These are phyloP conservation scores for Anthoceros angustus DNA, from an alignment of 225 moss, liverwort and hornwort species.

Conservation along the genomic window DNA sequence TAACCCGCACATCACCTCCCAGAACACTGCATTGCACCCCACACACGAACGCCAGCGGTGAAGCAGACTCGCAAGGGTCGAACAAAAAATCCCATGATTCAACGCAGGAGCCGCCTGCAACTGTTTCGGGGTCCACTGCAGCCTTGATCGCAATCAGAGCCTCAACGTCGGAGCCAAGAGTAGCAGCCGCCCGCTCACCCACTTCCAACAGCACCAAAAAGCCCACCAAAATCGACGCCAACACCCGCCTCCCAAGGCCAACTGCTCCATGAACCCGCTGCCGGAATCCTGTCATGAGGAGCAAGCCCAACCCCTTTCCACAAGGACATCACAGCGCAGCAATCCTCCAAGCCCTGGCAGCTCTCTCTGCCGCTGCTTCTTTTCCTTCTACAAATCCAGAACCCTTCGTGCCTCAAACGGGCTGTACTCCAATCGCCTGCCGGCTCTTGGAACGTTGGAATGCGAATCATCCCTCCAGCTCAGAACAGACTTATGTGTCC, in stretches of 20 bases:
- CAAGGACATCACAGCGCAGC: too few species aligned
- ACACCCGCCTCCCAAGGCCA: not conserved
- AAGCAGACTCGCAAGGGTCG: not conserved
- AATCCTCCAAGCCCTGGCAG: too few species aligned
- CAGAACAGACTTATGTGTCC: too few species aligned
- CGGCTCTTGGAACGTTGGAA: too few species aligned
- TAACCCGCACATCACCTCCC: not conserved
- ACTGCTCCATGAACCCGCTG: not conserved
- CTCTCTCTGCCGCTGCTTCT: too few species aligned
- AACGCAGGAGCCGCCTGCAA: not conserved
- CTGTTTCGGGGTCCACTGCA: not conserved
- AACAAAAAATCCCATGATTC: not conserved
- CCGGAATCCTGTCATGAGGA: not conserved
- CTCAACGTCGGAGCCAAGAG: not conserved
- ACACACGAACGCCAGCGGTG: not conserved
- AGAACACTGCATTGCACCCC: not conserved
- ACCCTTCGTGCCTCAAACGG: too few species aligned
- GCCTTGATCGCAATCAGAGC: not conserved
- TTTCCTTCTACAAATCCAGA: too few species aligned
- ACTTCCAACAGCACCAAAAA: not conserved
- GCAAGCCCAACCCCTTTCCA: too few species aligned
- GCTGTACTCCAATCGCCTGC: too few species aligned
- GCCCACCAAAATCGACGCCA: not conserved
- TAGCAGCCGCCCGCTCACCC: not conserved
- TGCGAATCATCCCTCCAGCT: too few species aligned